These are phyloP conservation scores for Nicotiana paniculata DNA, from an alignment of 257 asterid species.

Conservation along the genomic window DNA sequence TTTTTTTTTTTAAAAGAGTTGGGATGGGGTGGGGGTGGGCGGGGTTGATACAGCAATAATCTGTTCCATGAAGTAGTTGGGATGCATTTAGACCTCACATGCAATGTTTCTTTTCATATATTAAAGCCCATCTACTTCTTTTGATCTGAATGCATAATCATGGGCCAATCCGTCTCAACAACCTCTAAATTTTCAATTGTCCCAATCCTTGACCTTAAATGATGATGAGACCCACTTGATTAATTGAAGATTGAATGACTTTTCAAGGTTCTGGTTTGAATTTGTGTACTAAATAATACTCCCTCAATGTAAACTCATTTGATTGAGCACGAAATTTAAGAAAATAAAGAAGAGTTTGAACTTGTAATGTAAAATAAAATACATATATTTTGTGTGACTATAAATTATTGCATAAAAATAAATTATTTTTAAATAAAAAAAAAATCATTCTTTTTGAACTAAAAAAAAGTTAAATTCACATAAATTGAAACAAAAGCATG, in stretches of 20 bases:
- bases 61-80: conserved; percentile 7
- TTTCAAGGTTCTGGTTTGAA: background rate
- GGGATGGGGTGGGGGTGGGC: background rate
- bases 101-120: conserved; percentile 1
- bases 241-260: conserved; percentile 1
- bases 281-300: background rate
- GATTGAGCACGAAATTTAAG: no score
- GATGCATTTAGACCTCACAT: conserved; percentile 4
- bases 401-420: no score
- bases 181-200: background rate
- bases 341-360: no score
- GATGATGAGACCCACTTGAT: background rate
- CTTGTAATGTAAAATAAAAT: no score
- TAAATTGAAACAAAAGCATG: background rate
- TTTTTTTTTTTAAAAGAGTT: no score
- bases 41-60: conserved; percentile 7
- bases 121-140: conserved; percentile 1
- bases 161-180: background rate
- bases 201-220: background rate
- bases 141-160: background rate
- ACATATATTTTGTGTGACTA: no score
- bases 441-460: no score
- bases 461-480: no score
- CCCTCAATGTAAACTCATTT: no score
- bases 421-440: no score